A percentile compares a stretch with the other conserved stretches of the same genome.
These are phyloP conservation scores for Borealophlyctis nickersoniae DNA, from an alignment of 192 early-diverging fungal genomes.

Conservation along the genomic window DNA sequence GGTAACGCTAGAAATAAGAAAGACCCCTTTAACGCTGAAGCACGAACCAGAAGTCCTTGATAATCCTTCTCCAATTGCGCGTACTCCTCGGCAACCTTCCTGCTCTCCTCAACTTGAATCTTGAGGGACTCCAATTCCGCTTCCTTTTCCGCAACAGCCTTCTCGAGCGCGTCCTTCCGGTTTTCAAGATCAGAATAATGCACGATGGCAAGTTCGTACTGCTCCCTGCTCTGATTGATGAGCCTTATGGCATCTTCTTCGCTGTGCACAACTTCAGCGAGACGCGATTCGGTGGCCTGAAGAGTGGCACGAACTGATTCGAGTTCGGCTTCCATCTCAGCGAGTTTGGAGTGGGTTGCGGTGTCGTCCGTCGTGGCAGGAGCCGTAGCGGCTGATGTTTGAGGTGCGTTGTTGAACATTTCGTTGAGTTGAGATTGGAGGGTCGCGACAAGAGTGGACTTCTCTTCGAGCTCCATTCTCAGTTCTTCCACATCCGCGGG, in stretches of 20 bases:
- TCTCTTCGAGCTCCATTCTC: background rate
- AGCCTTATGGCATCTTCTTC: background rate
- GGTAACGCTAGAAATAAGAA: too few relatives aligned
- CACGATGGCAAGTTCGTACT: background rate
- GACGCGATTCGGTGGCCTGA: too few relatives aligned
- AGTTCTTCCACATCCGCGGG: background rate
- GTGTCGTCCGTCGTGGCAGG: too few relatives aligned
- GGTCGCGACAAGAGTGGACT: background rate
- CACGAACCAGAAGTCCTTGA: too few relatives aligned
- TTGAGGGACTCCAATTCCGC: too few relatives aligned
- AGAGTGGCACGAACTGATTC: background rate
- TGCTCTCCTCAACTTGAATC: too few relatives aligned
- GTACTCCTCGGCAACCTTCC: too few relatives aligned
- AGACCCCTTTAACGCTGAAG: too few relatives aligned
- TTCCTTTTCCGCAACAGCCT: background rate
- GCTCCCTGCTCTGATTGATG: background rate
- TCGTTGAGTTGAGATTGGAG: background rate
- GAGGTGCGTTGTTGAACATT: background rate
- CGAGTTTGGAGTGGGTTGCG: background rate
- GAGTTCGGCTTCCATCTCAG: background rate
- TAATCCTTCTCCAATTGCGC: too few relatives aligned
- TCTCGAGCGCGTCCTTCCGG: background rate
- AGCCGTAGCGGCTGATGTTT: too few relatives aligned
- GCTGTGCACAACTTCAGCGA: too few relatives aligned
- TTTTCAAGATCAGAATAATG: background rate